Percentiles rank a stretch among this genome's conserved stretches.
phyloP scores from a whole-genome alignment of 768 basidiomycete genomes.

The Floccularia luteovirens region DNA sequence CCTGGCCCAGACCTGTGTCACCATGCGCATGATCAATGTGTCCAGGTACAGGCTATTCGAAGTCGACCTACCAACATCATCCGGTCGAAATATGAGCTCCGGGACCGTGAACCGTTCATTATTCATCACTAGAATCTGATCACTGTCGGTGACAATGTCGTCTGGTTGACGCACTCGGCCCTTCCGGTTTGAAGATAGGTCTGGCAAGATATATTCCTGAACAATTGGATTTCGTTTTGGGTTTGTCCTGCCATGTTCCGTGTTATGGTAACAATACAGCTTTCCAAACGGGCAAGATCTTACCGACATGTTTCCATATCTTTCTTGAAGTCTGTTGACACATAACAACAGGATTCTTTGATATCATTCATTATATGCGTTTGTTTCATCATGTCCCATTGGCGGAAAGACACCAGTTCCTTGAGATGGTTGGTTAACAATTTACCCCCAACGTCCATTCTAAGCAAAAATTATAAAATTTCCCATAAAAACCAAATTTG shows the following conservation, averaged over 20 bases:
- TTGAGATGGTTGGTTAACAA: constrained; percentile 93
- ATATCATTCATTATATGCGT: constrained; percentile 90
- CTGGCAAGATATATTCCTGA: constrained; percentile 87
- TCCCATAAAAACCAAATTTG: no score
- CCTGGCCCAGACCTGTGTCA: constrained; percentile 73
- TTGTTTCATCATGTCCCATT: constrained; percentile 99
- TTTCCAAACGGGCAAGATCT: constrained; percentile 16
- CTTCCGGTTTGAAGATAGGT: constrained; percentile 62
- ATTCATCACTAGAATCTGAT: constrained; percentile 76
- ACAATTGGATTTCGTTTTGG: constrained; percentile 61
- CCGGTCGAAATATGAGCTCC: constrained; percentile 87
- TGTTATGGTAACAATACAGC: constrained; percentile 1
- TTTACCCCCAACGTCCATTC: constrained; percentile 94
- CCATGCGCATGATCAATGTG: no score
- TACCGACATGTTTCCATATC: constrained; percentile 81
- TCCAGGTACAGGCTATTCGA: no score
- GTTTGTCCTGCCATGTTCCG: constrained; percentile 32
- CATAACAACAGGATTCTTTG: constrained; percentile 87
- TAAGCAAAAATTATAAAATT: constrained; percentile 25
- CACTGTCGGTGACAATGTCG: constrained; percentile 45
- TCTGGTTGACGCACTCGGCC: constrained; percentile 49
- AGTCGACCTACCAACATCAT: constrained; percentile 67
- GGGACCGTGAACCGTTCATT: constrained; percentile 91
- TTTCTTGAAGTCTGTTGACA: constrained; percentile 59
- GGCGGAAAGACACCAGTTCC: constrained; percentile 87